Evolutionary conservation across 192 early-diverging fungal species (phyloP).

Genomic region (Dimargaris verticillata): DNA sequence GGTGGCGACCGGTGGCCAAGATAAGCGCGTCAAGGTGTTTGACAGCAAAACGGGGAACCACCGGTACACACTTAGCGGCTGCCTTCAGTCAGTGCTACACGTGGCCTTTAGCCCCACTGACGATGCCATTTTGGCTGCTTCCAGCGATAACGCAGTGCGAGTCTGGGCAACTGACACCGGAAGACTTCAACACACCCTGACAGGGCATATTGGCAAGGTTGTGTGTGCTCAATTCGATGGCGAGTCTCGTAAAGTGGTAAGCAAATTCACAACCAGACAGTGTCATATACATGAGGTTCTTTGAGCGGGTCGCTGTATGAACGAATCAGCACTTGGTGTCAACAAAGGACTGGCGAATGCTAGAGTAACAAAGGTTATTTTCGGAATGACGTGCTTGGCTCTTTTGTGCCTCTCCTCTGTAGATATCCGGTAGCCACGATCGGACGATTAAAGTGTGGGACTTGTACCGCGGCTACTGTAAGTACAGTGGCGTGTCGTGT

Average conservation of each 20-base stretch:
- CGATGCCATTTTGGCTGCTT: conserved; percentile 58
- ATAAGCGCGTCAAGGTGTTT: conserved; percentile 63
- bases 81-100: conserved; percentile 70
- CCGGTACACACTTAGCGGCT: conserved; percentile 51
- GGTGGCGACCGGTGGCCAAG: conserved; percentile 66
- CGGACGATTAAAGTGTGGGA: conserved; percentile 95
- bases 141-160: conserved; percentile 80
- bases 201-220: conserved; percentile 89
- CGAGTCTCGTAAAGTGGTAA: conserved; percentile 59
- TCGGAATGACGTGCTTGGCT: too few species aligned
- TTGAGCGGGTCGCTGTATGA: too few species aligned
- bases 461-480: conserved; percentile 72
- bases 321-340: too few species aligned
- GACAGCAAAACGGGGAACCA: conserved; percentile 54
- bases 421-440: conserved; percentile 88
- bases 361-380: too few species aligned
- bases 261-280: too few species aligned
- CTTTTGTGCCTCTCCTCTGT: neutral
- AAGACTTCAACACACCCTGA: conserved; percentile 75
- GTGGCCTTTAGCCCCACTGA: conserved; percentile 53
- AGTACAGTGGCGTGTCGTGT: conserved; percentile 11
- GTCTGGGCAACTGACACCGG: conserved; percentile 71
- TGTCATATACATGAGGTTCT: too few species aligned
- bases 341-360: too few species aligned
- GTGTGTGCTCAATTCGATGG: conserved; percentile 69